Conservation (phyloP, 2,329 filamentous ascomycete genomes). For the Alternaria arbusti region DNA sequence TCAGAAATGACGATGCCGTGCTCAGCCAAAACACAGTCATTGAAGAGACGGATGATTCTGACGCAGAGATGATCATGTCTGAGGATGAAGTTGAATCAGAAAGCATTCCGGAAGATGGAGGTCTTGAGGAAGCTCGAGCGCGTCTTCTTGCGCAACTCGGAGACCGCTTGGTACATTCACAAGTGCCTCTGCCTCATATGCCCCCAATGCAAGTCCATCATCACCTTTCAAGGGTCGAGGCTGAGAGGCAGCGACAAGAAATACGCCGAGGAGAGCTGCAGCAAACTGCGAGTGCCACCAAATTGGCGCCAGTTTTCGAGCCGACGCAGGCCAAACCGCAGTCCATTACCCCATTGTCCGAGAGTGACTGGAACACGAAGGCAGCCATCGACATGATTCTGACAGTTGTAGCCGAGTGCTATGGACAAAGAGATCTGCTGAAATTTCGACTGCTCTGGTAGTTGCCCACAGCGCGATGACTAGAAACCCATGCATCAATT, state of each 20-base stretch:
- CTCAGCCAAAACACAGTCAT: background rate
- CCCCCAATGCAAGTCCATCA: background rate
- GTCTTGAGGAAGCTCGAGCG: slow-evolving; percentile 59
- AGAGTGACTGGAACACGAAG: slow-evolving; percentile 58
- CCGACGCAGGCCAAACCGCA: background rate
- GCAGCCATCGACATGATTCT: slow-evolving; percentile 93
- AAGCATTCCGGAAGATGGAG: slow-evolving; percentile 20
- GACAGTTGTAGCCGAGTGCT: slow-evolving; percentile 84
- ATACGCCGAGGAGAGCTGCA: slow-evolving; percentile 14
- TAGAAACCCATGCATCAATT: slow-evolving; percentile 3
- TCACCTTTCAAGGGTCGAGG: slow-evolving; percentile 23
- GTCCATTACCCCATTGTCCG: slow-evolving; percentile 7
- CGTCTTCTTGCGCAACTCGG: slow-evolving; percentile 53
- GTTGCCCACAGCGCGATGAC: background rate
- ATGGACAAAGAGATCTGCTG: slow-evolving; percentile 86
- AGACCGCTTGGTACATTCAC: slow-evolving; percentile 36
- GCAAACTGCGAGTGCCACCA: background rate
- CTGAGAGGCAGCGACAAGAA: slow-evolving; percentile 28
- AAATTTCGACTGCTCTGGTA: slow-evolving; percentile 66
- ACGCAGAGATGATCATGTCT: slow-evolving; percentile 30
- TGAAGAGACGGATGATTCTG: slow-evolving; percentile 11
- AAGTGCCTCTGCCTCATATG: slow-evolving; percentile 9
- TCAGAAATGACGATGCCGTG: background rate
- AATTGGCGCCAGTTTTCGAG: background rate
- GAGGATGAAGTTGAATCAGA: slow-evolving; percentile 21